These are phyloP conservation scores for Pleurotus giganteus DNA, from an alignment of 768 basidiomycete species.

Conservation along the genomic window DNA sequence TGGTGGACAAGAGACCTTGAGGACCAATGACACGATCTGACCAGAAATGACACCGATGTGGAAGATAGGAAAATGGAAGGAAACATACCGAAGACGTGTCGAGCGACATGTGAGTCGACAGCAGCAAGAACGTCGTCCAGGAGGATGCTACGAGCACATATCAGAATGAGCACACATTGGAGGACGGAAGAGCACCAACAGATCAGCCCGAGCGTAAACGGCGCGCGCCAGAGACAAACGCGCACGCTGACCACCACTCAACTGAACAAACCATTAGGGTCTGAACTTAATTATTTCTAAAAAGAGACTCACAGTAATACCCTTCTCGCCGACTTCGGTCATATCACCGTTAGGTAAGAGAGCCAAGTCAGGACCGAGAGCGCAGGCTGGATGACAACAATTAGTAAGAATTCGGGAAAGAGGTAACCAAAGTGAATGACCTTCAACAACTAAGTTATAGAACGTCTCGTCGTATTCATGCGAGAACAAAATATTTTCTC, in stretches of 20 bases:
- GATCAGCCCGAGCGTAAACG: constrained; percentile 88
- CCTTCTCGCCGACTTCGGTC: constrained; percentile 86
- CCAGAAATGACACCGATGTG: not conserved
- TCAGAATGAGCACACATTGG: not conserved
- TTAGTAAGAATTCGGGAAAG: not conserved
- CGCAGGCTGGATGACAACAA: constrained; percentile 62
- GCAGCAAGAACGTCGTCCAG: constrained; percentile 90
- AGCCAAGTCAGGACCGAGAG: constrained; percentile 76
- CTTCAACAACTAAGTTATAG: constrained; percentile 80
- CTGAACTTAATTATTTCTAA: not conserved
- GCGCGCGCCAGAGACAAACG: constrained; percentile 83
- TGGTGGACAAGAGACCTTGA: constrained; percentile 73
- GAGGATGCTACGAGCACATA: constrained; percentile 47
- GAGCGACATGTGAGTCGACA: constrained; percentile 84
- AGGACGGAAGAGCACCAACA: constrained; percentile 42
- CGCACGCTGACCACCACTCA: constrained; percentile 84
- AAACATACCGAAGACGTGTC: constrained; percentile 73
- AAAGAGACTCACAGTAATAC: constrained; percentile 59
- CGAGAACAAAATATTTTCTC: constrained; percentile 91
- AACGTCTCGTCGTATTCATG: constrained; percentile 85
- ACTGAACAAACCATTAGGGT: constrained; percentile 28
- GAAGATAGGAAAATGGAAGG: not conserved
- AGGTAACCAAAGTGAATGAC: constrained; percentile 29
- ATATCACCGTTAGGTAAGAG: constrained; percentile 80
- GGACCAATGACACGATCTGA: constrained; percentile 86